These are phyloP conservation scores for Dacryopinax spathularia DNA, from an alignment of 768 basidiomycete genomes.

Conservation along the genomic window DNA sequence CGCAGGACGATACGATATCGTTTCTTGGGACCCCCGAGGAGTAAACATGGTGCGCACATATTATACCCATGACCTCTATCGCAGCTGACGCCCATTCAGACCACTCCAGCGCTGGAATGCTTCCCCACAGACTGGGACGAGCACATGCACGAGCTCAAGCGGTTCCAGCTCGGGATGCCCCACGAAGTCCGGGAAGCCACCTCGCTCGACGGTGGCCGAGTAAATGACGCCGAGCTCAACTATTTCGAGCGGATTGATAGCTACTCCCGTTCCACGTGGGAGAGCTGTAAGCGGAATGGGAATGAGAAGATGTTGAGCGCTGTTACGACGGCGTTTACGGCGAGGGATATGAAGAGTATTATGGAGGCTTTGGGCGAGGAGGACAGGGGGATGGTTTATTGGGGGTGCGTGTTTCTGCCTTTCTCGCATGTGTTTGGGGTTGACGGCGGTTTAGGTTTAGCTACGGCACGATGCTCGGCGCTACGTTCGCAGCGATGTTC, in stretches of 20 bases:
- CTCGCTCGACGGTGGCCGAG: background rate
- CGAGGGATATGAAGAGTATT: constrained; percentile 15
- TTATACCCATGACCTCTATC: background rate
- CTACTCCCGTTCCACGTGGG: background rate
- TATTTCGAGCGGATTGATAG: background rate
- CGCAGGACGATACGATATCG: constrained; percentile 12
- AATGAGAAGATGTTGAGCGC: constrained; percentile 8
- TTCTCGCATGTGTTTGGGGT: too few species aligned
- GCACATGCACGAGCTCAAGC: constrained; percentile 8
- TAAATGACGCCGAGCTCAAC: background rate
- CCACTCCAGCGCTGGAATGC: constrained; percentile 12
- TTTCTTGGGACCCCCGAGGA: constrained; percentile 16
- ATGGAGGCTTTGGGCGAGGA: constrained; percentile 13
- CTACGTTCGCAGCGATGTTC: constrained; percentile 4
- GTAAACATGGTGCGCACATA: constrained; percentile 8
- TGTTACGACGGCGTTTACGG: constrained; percentile 12
- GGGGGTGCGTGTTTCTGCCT: background rate
- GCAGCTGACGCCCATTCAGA: constrained; percentile 1
- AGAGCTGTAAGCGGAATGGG: constrained; percentile 7
- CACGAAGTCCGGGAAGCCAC: constrained; percentile 5
- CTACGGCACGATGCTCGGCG: constrained; percentile 6
- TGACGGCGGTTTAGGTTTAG: background rate
- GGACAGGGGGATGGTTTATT: constrained; percentile 3
- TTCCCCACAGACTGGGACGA: constrained; percentile 10
- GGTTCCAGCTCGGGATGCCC: constrained; percentile 6